These are phyloP conservation scores for Cyberlindnera maritima DNA, from an alignment of 805 yeast genomes.

Conservation along the genomic window DNA sequence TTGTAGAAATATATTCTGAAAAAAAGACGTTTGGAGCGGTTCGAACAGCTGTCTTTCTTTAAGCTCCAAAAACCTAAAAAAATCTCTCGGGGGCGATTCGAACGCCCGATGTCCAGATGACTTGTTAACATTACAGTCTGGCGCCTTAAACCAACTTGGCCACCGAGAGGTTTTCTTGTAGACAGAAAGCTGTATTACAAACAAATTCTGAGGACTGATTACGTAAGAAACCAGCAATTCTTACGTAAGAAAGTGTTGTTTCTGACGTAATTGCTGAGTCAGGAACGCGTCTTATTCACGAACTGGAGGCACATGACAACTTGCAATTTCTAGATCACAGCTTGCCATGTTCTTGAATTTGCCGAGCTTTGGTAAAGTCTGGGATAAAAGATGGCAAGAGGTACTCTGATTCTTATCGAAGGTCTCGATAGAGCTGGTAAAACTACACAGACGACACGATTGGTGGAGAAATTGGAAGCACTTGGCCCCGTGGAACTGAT, in stretches of 20 bases:
- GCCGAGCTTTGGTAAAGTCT: too few species aligned
- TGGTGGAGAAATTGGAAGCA: slow-evolving; percentile 33
- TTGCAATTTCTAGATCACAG: too few species aligned
- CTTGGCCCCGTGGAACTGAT: slow-evolving; percentile 43
- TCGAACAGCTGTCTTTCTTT: too few species aligned
- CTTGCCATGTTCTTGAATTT: too few species aligned
- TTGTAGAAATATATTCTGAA: too few species aligned
- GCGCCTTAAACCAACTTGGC: slow-evolving; percentile 47
- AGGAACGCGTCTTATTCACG: not conserved
- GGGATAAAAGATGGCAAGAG: slow-evolving; percentile 41
- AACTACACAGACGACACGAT: slow-evolving; percentile 66
- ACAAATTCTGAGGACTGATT: not conserved
- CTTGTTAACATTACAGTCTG: slow-evolving; percentile 39
- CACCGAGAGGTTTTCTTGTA: slow-evolving; percentile 32
- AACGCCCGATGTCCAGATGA: slow-evolving; percentile 49
- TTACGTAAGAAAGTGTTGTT: not conserved
- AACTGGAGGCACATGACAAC: too few species aligned
- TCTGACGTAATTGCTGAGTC: not conserved
- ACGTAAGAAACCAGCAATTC: not conserved
- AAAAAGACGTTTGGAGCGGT: too few species aligned
- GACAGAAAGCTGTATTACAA: not conserved
- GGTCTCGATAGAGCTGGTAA: slow-evolving; percentile 96
- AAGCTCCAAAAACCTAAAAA: slow-evolving; percentile 14
- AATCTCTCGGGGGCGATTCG: slow-evolving; percentile 50
- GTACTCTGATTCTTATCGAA: slow-evolving; percentile 77